These are phyloP conservation scores for Silene vulgaris DNA, from an alignment of 179 eudicot species.

Conservation along the genomic window DNA sequence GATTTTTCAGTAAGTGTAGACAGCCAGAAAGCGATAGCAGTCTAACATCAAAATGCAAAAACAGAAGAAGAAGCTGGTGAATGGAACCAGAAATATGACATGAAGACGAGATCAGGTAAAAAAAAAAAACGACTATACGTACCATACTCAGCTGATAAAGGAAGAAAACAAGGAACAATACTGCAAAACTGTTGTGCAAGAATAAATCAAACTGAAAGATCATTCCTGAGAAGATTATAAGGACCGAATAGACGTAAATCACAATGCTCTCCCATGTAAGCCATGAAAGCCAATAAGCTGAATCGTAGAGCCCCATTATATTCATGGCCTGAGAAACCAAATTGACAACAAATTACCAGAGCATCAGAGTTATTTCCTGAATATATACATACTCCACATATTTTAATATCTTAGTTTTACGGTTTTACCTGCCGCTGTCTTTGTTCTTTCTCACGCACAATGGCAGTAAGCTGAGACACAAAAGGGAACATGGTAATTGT, in stretches of 20 bases:
- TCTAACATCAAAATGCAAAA: constrained; percentile 37
- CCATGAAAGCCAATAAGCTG: constrained; percentile 94
- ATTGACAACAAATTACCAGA: background rate
- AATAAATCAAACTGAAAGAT: constrained; percentile 72
- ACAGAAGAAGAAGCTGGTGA: background rate
- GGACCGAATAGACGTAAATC: constrained; percentile 47
- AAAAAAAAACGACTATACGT: background rate
- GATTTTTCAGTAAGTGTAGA: constrained; percentile 63
- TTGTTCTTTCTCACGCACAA: constrained; percentile 74
- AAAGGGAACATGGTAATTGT: constrained; percentile 75
- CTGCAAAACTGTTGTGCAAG: constrained; percentile 61
- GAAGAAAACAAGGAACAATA: constrained; percentile 66
- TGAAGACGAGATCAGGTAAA: background rate
- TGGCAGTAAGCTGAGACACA: constrained; percentile 65
- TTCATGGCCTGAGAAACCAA: constrained; percentile 65
- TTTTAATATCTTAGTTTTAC: background rate
- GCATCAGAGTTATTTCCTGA: background rate
- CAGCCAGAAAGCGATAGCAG: constrained; percentile 59
- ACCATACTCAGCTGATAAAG: constrained; percentile 87
- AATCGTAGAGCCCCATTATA: constrained; percentile 92
- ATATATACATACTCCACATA: background rate
- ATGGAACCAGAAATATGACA: constrained; percentile 4
- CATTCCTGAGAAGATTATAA: constrained; percentile 70
- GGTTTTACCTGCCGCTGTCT: constrained; percentile 71
- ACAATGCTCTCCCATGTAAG: constrained; percentile 67